Base-by-base conservation (phyloP, 2,329 filamentous ascomycete genomes). In the Rhinocladiella mackenziei region DNA sequence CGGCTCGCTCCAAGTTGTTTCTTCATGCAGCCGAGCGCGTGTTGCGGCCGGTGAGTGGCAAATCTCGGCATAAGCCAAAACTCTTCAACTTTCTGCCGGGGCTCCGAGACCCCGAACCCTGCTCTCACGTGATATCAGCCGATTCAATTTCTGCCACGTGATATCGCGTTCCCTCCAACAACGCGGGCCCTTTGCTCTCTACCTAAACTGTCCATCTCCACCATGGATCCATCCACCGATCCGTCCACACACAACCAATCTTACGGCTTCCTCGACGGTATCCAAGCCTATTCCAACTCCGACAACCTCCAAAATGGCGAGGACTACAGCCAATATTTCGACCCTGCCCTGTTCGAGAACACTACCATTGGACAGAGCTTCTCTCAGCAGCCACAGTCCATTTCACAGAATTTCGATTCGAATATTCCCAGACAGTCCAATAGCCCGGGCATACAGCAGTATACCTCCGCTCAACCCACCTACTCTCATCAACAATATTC, bases 321-420 rank as follows among this genome's bases (percentile, higher is more conserved):
- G 29, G 53, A 56, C 26, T 33, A 54, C 25, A 47, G 43, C 18
- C 30, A 42, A 18, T 56, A 49, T 33, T 51, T 55, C 39, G 51
- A 56, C 33, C 53, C 55, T 23, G 55, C 50, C 14, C 47, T 56
- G 5, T 56, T 57, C 38, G 53, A 56, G 25, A 34, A 42, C 19
- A 45, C 47, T 26, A 39, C 43, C 19, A 34, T 51, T 32, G 47
- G 47, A 14, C 44, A 23, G 22, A 41, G 43, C 30, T 51, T 48
- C 33, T 36, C 49, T 33, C 51, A 56, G 26, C 51, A 51, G 19
- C 13, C 37, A 14, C 46, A 53, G 22, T 32, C 44, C 17, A 30
- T 50, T 8, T 43, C 48, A 31, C 51, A 53, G 25, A 43, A 50
- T 26, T 55, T 50, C 44, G 50, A 51, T 45, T 37, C 45, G 20